Evolutionary conservation across 768 basidiomycete genomes (phyloP).

Genomic region (Lentinula lateritia): DNA sequence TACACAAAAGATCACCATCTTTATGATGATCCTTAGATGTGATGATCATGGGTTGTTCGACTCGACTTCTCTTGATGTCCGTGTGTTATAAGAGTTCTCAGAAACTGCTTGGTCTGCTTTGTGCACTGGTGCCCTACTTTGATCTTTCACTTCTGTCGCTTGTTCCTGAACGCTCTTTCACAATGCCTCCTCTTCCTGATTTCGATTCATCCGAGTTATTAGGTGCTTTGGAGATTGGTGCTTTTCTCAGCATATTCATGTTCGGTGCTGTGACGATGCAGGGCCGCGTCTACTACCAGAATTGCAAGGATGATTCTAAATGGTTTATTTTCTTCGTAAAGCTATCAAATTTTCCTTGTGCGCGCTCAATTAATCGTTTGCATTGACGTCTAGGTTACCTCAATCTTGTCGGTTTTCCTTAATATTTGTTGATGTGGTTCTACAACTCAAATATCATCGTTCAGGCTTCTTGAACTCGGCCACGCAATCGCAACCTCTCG

Average conservation of each 20-base stretch:
- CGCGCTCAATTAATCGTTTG: not conserved
- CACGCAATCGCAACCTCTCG: slow-evolving; percentile 5
- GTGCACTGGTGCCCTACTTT: not conserved
- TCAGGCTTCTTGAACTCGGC: slow-evolving; percentile 2
- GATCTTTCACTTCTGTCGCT: not conserved
- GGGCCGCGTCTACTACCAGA: not conserved
- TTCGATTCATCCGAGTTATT: not conserved
- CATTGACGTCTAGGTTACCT: not conserved
- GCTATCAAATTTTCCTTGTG: not conserved
- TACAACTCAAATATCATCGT: not conserved
- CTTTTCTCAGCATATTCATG: slow-evolving; percentile 1
- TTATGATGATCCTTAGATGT: no score
- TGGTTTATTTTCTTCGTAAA: not conserved
- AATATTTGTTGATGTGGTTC: no score
- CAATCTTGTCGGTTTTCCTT: not conserved
- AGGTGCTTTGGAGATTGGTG: slow-evolving; percentile 4
- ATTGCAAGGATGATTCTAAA: not conserved
- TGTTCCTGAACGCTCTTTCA: not conserved
- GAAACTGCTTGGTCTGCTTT: not conserved
- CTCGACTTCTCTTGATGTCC: no score
- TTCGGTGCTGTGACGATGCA: not conserved
- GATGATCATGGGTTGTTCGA: no score
- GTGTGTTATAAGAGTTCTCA: no score
- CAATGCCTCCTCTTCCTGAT: not conserved
- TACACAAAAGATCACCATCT: no score